Evolutionary conservation across 2,329 filamentous ascomycete genomes (phyloP).

Genomic region (Fusarium domesticum): DNA sequence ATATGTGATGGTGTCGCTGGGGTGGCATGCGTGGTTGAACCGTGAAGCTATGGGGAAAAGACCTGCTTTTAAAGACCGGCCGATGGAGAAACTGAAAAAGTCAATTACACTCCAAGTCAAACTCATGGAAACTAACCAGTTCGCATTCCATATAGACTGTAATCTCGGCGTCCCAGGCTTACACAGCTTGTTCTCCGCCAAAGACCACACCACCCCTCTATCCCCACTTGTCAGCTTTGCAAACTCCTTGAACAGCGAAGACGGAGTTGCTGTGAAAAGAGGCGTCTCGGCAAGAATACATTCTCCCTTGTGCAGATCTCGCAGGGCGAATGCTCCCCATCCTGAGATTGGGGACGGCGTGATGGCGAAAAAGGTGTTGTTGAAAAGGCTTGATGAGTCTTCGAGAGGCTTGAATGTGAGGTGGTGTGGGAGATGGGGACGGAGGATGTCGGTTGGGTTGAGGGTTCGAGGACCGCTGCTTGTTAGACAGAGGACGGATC

Average conservation of each 20-base stretch:
- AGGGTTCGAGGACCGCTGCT: slow-evolving; percentile 11
- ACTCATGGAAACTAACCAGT: slow-evolving; percentile 39
- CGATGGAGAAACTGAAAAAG: slow-evolving; percentile 29
- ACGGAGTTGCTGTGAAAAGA: slow-evolving; percentile 35
- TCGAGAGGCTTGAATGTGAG: slow-evolving; percentile 12
- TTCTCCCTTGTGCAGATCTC: slow-evolving; percentile 37
- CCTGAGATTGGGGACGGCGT: slow-evolving; percentile 42
- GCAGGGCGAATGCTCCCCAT: slow-evolving; percentile 46
- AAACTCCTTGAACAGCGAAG: slow-evolving; percentile 36
- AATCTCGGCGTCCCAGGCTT: slow-evolving; percentile 30
- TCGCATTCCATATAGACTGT: slow-evolving; percentile 43
- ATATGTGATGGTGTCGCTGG: slow-evolving; percentile 44
- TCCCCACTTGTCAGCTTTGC: slow-evolving; percentile 31
- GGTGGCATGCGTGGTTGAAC: slow-evolving; percentile 57
- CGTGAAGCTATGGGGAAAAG: slow-evolving; percentile 51
- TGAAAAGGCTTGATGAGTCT: slow-evolving; percentile 22
- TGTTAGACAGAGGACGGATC: slow-evolving; percentile 15
- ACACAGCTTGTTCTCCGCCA: slow-evolving; percentile 36
- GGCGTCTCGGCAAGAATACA: slow-evolving; percentile 46
- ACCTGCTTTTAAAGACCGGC: slow-evolving; percentile 30
- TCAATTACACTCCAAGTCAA: neutral
- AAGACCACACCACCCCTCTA: slow-evolving; percentile 35
- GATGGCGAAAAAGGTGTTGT: slow-evolving; percentile 43
- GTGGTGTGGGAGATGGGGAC: slow-evolving; percentile 7
- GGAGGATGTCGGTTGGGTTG: slow-evolving; percentile 3